phyloP scores from a whole-genome alignment of 2,329 filamentous ascomycete species.

The Calonectria leucothoes region DNA sequence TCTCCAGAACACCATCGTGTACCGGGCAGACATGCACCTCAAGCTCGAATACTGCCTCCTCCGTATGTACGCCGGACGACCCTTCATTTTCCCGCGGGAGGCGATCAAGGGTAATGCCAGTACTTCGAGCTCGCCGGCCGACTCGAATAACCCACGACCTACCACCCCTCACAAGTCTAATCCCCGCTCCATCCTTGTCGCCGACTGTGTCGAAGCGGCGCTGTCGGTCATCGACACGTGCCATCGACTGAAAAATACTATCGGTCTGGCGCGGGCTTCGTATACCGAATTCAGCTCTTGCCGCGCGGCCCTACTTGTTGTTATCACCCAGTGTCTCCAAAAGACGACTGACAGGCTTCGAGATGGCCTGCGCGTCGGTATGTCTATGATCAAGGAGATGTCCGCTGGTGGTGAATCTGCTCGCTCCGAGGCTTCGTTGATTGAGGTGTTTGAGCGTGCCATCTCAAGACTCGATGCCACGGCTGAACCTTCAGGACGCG shows the following conservation, averaged over 20 bases:
- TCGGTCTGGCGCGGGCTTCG: constrained; percentile 64
- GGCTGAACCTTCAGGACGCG: constrained; percentile 50
- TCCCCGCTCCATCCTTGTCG: constrained; percentile 55
- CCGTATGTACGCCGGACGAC: constrained; percentile 64
- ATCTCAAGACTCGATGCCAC: constrained; percentile 58
- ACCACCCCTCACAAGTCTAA: constrained; percentile 44
- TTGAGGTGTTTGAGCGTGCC: constrained; percentile 63
- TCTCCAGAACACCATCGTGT: constrained; percentile 52
- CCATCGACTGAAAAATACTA: constrained; percentile 59
- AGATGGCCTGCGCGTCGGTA: constrained; percentile 59
- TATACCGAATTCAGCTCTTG: constrained; percentile 69
- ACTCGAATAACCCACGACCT: constrained; percentile 42
- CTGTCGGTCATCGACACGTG: constrained; percentile 63
- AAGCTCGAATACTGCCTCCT: constrained; percentile 65
- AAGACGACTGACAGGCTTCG: constrained; percentile 54
- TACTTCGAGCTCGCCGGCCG: constrained; percentile 45
- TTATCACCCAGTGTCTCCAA: constrained; percentile 53
- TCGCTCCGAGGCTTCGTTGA: constrained; percentile 63
- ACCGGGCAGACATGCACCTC: constrained; percentile 62
- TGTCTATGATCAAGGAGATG: constrained; percentile 64
- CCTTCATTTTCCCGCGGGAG: constrained; percentile 59
- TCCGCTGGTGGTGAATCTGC: constrained; percentile 63
- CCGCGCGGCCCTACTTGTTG: constrained; percentile 63
- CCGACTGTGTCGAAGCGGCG: constrained; percentile 64
- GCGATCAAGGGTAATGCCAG: constrained; percentile 41